Evolutionary conservation across 192 early-diverging fungal species (phyloP).

Genomic region (Rhizophlyctis rosea): DNA sequence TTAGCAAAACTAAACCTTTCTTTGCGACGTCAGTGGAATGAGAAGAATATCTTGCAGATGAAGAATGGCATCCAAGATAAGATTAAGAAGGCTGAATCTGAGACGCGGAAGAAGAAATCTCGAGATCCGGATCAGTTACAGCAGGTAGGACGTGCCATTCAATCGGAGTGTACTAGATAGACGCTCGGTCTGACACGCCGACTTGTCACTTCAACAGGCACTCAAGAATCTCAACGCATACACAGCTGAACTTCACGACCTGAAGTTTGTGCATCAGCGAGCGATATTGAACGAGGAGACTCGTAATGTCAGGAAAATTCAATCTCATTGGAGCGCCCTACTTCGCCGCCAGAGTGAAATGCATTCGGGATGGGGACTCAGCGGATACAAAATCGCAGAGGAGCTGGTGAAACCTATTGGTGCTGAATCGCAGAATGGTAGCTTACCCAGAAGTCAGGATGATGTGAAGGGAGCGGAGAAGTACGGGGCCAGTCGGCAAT

Average conservation of each 20-base stretch:
- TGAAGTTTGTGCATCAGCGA: constrained; percentile 17
- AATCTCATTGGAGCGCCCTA: constrained; percentile 16
- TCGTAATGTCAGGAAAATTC: constrained; percentile 16
- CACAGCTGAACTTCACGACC: constrained; percentile 16
- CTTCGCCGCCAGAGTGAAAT: neutral
- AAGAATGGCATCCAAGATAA: constrained; percentile 20
- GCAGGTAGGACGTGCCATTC: neutral
- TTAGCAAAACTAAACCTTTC: neutral
- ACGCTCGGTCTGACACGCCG: neutral
- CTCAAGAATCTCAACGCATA: constrained; percentile 11
- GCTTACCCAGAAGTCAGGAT: too few relatives aligned
- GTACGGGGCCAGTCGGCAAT: too few relatives aligned
- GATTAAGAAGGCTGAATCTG: constrained; percentile 22
- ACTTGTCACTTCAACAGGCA: neutral
- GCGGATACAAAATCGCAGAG: too few relatives aligned
- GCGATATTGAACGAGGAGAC: constrained; percentile 23
- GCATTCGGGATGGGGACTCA: neutral
- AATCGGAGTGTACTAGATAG: neutral
- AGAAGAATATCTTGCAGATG: constrained; percentile 21
- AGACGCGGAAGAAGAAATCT: constrained; percentile 8
- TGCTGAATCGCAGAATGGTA: too few relatives aligned
- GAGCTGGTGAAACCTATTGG: too few relatives aligned
- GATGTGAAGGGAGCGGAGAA: too few relatives aligned
- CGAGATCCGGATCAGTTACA: constrained; percentile 11
- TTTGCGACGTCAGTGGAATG: too few relatives aligned